Evolutionary conservation across 2,329 filamentous ascomycete species (phyloP).

Genomic region (Alternaria sp.): DNA sequence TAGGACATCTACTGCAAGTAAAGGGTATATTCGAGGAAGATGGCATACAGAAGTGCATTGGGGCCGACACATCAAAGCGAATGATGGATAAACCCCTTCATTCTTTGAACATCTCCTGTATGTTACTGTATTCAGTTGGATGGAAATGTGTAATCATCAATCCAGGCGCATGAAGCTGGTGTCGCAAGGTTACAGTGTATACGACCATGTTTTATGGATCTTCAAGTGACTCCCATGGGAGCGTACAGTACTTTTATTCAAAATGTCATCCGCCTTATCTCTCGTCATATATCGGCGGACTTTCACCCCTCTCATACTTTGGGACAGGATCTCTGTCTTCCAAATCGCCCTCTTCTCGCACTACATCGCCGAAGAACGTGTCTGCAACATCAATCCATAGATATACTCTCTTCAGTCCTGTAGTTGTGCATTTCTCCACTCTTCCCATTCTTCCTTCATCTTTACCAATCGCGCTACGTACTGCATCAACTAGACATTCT

Average conservation of each 20-base stretch:
- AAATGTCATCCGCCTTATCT: not conserved
- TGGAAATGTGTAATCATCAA: not conserved
- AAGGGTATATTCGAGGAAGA: not conserved
- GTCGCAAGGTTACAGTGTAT: not conserved
- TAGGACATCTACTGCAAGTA: not conserved
- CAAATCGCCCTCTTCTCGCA: not conserved
- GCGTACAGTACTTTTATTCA: not conserved
- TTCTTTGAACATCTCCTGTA: not conserved
- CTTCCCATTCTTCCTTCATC: slow-evolving; percentile 23
- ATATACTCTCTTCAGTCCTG: slow-evolving; percentile 15
- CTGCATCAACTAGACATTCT: slow-evolving; percentile 14
- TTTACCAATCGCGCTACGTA: slow-evolving; percentile 21
- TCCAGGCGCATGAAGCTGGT: not conserved
- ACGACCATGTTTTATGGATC: not conserved
- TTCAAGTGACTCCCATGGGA: not conserved
- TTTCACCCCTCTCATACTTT: slow-evolving; percentile 22
- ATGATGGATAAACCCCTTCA: not conserved
- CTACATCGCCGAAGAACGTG: not conserved
- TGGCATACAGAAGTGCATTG: not conserved
- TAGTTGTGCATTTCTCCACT: slow-evolving; percentile 15
- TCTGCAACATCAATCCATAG: slow-evolving; percentile 28
- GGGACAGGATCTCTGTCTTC: slow-evolving; percentile 21
- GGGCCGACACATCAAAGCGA: not conserved
- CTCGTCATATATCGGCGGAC: slow-evolving; percentile 20
- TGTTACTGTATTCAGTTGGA: no score